A percentile compares a stretch with the other conserved stretches of the same genome.
Evolutionary conservation across 2,329 filamentous ascomycete genomes (phyloP).

Genomic region (Nothophoma quercina): DNA sequence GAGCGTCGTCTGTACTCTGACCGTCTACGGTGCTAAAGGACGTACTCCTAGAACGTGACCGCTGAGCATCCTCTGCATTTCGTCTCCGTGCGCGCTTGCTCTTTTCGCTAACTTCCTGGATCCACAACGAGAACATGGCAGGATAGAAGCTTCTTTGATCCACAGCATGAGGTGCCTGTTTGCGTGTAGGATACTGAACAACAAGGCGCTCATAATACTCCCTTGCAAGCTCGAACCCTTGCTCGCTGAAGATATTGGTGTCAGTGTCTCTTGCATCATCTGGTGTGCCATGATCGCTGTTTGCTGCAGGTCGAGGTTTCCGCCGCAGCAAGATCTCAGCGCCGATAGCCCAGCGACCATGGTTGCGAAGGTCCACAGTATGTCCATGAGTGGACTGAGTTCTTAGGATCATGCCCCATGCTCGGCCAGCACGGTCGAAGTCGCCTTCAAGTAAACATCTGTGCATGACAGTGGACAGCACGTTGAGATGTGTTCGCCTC

Average conservation of each 20-base stretch:
- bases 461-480: slow-evolving; percentile 74
- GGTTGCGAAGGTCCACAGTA: slow-evolving; percentile 71
- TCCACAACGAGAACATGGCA: slow-evolving; percentile 80
- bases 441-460: slow-evolving; percentile 75
- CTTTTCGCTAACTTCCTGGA: slow-evolving; percentile 72
- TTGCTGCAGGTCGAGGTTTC: slow-evolving; percentile 20
- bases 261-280: slow-evolving; percentile 3
- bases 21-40: slow-evolving; percentile 21
- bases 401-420: slow-evolving; percentile 77
- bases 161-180: slow-evolving; percentile 65
- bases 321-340: slow-evolving; percentile 80
- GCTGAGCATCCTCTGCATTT: slow-evolving; percentile 9
- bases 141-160: slow-evolving; percentile 81
- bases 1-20: slow-evolving; percentile 12
- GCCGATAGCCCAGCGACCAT: slow-evolving; percentile 81
- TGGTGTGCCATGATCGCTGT: neutral
- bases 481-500: slow-evolving; percentile 66
- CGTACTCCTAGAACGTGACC: slow-evolving; percentile 20
- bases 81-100: slow-evolving; percentile 57
- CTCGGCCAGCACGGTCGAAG: slow-evolving; percentile 73
- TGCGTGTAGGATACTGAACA: slow-evolving; percentile 72
- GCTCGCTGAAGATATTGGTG: slow-evolving; percentile 35
- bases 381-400: slow-evolving; percentile 62
- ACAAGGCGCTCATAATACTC: slow-evolving; percentile 82
- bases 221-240: slow-evolving; percentile 65